Base-by-base conservation (phyloP, 108 stramenopile species). In the Bacterosira constricta region DNA sequence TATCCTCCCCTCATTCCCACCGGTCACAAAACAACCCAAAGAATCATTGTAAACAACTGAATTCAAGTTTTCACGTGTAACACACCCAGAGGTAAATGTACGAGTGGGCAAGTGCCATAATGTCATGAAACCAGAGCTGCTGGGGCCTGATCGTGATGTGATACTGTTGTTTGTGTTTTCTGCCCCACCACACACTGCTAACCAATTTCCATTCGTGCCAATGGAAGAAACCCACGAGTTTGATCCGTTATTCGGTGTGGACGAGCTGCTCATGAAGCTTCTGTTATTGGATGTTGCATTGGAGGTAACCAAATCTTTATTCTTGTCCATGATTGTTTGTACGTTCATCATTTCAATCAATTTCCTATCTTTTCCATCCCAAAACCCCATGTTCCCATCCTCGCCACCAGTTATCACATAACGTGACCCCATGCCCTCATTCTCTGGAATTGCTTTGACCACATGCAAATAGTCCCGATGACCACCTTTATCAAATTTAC, bases 371-470 rank as follows among this genome's bases (percentile, higher is more conserved):
- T 77, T 69, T 38, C 75, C 67, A 55, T 86, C 69, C 82, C 82
- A 86, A 42, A 83, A 69, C 0, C 75, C 78, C 56, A 86, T 63
- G 25, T 25, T 66, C 18, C 85, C 85, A 82, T 81, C 85, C 47
- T 83, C 82, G 10, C 82, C 85, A 50, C 82, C 82, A 20, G 80
- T 84, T 37, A 85, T 32, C 35, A 86, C 46, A 62, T 35, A 64
- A 2, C 31, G 34, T 23, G 71, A 56, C 17, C 60, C 55, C 8
- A 32, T 20, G 15, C 46, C 41, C n/a, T 8, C 41, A 11, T 41
- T 53, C 42, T 52, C 67, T 29, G 50, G 27, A 6, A 78, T 35
- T 20, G 71, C 18, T 54, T 73, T 60, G 6, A 82, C 81, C 38
- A 69, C 72, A 72, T 82, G 81, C 59, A 82, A 63, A 52, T 82